Percentiles rank a stretch among this genome's conserved stretches.
Conservation (phyloP, 768 basidiomycete genomes). For the Macrolepiota fuliginosa region DNA sequence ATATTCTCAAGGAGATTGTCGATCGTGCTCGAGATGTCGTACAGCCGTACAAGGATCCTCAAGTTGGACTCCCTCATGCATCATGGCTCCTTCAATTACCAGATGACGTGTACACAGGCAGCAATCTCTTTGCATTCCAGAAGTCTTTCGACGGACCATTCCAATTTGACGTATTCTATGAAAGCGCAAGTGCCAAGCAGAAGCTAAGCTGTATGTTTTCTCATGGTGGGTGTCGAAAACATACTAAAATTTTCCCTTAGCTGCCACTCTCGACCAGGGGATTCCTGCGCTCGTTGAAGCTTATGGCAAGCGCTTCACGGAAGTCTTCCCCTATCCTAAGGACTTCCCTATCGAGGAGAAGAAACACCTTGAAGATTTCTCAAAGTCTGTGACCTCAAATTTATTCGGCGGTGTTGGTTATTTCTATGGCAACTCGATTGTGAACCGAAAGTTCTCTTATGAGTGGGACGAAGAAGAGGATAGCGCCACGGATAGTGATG, state of each 20-base stretch:
- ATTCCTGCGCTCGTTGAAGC: conserved; percentile 60
- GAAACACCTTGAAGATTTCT: conserved; percentile 63
- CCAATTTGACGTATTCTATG: conserved; percentile 87
- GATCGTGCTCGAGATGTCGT: conserved; percentile 54
- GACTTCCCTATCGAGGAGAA: conserved; percentile 48
- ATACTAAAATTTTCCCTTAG: conserved; percentile 34
- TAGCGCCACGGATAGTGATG: conserved; percentile 31
- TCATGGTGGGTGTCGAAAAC: not conserved
- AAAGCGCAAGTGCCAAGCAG: conserved; percentile 67
- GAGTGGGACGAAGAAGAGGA: conserved; percentile 84
- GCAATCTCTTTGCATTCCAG: conserved; percentile 86
- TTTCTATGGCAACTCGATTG: conserved; percentile 88
- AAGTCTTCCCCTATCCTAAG: conserved; percentile 64
- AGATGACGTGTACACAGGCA: conserved; percentile 66
- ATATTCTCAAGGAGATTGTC: conserved; percentile 59
- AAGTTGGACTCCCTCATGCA: conserved; percentile 64
- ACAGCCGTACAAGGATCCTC: conserved; percentile 50
- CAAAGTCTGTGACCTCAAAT: conserved; percentile 87
- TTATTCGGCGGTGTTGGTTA: conserved; percentile 93
- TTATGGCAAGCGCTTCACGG: conserved; percentile 66
- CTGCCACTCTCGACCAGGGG: conserved; percentile 61
- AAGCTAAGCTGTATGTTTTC: conserved; percentile 58
- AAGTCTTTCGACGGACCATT: conserved; percentile 83
- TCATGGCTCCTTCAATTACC: conserved; percentile 76
- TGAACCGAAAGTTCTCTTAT: conserved; percentile 81